Evolutionary conservation across 1,284 basidiomycete species (phyloP).

Genomic region (Rhodotorula sp.): DNA sequence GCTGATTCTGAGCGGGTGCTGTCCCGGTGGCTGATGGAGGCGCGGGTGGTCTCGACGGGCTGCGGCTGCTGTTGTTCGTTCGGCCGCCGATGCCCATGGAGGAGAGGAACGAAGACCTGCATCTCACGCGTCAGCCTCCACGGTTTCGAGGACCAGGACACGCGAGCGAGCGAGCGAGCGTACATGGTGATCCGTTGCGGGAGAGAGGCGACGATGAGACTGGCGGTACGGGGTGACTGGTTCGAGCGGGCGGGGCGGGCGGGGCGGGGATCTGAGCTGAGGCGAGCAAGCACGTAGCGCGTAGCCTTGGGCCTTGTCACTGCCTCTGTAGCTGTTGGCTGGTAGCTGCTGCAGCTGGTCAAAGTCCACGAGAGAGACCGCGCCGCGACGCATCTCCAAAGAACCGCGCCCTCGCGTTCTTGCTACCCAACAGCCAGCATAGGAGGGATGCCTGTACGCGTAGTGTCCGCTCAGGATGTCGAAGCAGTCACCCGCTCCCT

Average conservation of each 20-base stretch:
- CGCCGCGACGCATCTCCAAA: neutral
- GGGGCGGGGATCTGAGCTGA: no score
- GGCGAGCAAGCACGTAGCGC: no score
- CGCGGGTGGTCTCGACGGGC: slow-evolving; percentile 9
- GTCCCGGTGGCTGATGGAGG: neutral
- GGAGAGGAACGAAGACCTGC: slow-evolving; percentile 39
- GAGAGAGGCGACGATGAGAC: neutral
- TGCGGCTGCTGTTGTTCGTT: slow-evolving; percentile 10
- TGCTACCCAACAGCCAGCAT: no score
- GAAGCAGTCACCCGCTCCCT: slow-evolving; percentile 8
- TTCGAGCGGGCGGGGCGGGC: neutral
- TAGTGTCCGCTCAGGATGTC: slow-evolving; percentile 22
- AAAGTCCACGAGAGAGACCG: neutral
- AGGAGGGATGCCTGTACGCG: slow-evolving; percentile 22
- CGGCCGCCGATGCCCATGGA: slow-evolving; percentile 37
- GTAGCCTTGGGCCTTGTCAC: no score
- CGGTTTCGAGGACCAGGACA: neutral
- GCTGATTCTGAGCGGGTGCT: neutral
- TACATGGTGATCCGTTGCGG: neutral
- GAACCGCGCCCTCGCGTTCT: no score
- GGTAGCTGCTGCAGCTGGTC: no score
- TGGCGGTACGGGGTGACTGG: neutral
- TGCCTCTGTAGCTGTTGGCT: no score
- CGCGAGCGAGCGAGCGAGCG: neutral
- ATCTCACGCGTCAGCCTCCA: neutral